Evolutionary conservation across 768 basidiomycete species (phyloP).

Genomic region (Guyanaporus albipodus): DNA sequence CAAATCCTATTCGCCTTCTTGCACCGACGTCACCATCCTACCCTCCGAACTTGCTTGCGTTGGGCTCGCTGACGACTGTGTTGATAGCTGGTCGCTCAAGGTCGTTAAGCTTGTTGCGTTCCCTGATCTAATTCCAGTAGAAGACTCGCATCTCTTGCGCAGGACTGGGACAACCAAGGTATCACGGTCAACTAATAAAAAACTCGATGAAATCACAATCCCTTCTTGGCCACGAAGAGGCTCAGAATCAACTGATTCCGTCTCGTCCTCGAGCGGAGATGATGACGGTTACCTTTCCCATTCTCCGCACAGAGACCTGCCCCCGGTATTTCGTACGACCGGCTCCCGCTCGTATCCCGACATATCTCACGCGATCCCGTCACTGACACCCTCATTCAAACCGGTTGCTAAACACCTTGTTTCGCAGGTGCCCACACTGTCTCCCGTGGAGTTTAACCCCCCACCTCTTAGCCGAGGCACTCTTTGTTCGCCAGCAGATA

Average conservation of each 20-base stretch:
- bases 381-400: conserved; percentile 32
- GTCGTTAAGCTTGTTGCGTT: conserved; percentile 75
- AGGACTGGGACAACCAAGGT: conserved; percentile 4
- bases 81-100: conserved; percentile 73
- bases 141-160: conserved; percentile 8
- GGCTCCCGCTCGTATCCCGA: conserved; percentile 45
- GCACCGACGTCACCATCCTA: conserved; percentile 58
- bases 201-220: conserved; percentile 11
- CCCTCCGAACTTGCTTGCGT: conserved; percentile 74
- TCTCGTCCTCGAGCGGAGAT: conserved; percentile 35
- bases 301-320: conserved; percentile 42
- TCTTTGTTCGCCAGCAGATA: conserved; percentile 13
- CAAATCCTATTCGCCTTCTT: conserved; percentile 52
- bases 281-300: conserved; percentile 57
- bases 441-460: conserved; percentile 20
- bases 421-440: conserved; percentile 32
- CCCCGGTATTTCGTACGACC: conserved; percentile 32
- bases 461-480: conserved; percentile 6
- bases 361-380: conserved; percentile 30
- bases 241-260: conserved; percentile 25
- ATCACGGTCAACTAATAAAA: conserved; percentile 4
- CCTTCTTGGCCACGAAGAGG: conserved; percentile 21
- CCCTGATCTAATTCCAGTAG: conserved; percentile 59
- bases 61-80: conserved; percentile 63
- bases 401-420: conserved; percentile 37